Conservation (phyloP, 441 rosid species). For the Corymbia calophylla region DNA sequence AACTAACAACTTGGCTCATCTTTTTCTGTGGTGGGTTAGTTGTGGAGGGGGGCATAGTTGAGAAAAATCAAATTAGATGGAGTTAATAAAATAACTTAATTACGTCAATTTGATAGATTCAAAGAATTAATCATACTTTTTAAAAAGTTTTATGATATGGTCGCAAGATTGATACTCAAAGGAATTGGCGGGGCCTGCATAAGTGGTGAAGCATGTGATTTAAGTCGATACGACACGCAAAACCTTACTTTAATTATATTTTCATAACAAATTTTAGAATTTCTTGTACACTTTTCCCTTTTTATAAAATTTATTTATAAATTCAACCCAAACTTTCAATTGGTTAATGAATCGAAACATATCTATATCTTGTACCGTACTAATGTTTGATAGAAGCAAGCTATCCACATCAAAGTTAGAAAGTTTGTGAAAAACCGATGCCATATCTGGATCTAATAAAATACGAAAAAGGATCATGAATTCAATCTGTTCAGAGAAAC, state of each 20-base stretch:
- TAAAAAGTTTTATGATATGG: too few species aligned
- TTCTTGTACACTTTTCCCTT: background rate
- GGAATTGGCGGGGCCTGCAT: too few species aligned
- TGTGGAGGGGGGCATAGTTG: background rate
- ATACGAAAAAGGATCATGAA: background rate
- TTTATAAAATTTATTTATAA: background rate
- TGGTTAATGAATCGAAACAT: background rate
- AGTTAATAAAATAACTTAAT: background rate
- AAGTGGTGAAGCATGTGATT: too few species aligned
- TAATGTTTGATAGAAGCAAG: background rate
- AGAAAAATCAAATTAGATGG: background rate
- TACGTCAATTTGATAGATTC: background rate
- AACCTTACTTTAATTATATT: too few species aligned
- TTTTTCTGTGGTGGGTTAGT: background rate
- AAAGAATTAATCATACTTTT: accelerated
- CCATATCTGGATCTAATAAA: background rate
- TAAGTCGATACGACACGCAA: too few species aligned
- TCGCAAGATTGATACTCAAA: too few species aligned
- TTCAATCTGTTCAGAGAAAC: background rate
- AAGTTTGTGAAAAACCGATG: background rate
- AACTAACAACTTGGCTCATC: background rate
- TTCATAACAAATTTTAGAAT: accelerated
- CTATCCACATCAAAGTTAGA: accelerated
- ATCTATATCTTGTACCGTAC: background rate
- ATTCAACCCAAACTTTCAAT: background rate